Evolutionary conservation across 805 yeast species (phyloP).

Genomic region (Nakazawaea molendinolei): DNA sequence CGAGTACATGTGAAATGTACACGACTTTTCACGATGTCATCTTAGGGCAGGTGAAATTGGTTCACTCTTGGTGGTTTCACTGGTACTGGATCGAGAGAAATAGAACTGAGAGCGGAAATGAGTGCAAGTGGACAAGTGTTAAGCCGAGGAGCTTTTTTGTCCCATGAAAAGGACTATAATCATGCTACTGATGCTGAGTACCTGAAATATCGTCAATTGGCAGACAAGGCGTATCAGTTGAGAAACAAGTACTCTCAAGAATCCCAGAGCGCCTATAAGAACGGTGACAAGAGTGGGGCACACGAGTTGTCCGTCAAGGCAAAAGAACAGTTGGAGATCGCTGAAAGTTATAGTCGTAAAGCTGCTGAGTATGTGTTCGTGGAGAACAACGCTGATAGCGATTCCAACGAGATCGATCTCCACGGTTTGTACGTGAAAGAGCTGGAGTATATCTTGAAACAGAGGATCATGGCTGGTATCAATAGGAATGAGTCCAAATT

Average conservation of each 20-base stretch:
- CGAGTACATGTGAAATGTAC: no score
- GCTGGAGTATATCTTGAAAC: slow-evolving; percentile 71
- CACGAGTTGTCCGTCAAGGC: slow-evolving; percentile 66
- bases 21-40: no score
- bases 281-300: slow-evolving; percentile 71
- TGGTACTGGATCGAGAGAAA: no score
- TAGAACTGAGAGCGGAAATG: no score
- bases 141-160: slow-evolving; percentile 21
- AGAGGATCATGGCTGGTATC: slow-evolving; percentile 62
- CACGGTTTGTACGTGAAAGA: slow-evolving; percentile 91
- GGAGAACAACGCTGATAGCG: slow-evolving; percentile 85
- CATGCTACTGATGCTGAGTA: slow-evolving; percentile 68
- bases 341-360: slow-evolving; percentile 62
- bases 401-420: slow-evolving; percentile 78
- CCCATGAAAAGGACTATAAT: slow-evolving; percentile 50
- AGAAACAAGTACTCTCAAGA: slow-evolving; percentile 49
- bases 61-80: no score
- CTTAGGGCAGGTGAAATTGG: slow-evolving; percentile 1
- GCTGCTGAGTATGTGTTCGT: slow-evolving; percentile 90
- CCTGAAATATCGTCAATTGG: slow-evolving; percentile 54
- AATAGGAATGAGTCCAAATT: slow-evolving; percentile 53
- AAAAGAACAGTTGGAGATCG: slow-evolving; percentile 49
- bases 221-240: slow-evolving; percentile 58
- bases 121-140: slow-evolving; percentile 18
- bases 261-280: slow-evolving; percentile 71